These are phyloP conservation scores for Davidsoniella neocaledoniae DNA, from an alignment of 2,329 filamentous ascomycete genomes.

Conservation along the genomic window DNA sequence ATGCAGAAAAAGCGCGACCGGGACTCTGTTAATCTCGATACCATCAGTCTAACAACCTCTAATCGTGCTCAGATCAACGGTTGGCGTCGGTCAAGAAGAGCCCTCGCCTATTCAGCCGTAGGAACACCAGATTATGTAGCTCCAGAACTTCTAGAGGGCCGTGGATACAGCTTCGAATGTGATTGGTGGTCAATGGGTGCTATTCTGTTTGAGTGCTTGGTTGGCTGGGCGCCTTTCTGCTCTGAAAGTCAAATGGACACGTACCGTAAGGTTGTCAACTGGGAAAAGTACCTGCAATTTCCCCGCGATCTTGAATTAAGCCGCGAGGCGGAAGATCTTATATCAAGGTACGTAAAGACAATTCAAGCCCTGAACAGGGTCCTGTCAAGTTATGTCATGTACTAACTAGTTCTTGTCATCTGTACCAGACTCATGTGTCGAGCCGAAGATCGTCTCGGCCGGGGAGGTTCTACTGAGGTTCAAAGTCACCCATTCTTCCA, in stretches of 20 bases:
- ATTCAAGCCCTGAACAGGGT: conserved; percentile 18
- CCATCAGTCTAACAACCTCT: conserved; percentile 95
- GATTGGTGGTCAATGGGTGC: conserved; percentile 99
- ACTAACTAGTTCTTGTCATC: conserved; percentile 5
- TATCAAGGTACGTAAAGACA: conserved; percentile 52
- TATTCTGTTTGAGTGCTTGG: conserved; percentile 98
- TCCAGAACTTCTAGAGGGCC: conserved; percentile 91
- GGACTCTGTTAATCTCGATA: conserved; percentile 88
- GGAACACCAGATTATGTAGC: conserved; percentile 98
- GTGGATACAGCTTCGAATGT: conserved; percentile 91
- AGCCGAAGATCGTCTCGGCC: conserved; percentile 77
- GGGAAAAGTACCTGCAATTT: conserved; percentile 90
- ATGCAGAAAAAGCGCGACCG: conserved; percentile 56
- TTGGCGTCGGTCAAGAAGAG: conserved; percentile 85
- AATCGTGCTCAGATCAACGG: conserved; percentile 98
- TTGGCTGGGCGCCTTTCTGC: conserved; percentile 98
- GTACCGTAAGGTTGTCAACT: conserved; percentile 98
- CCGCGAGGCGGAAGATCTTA: conserved; percentile 77
- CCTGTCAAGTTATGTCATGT: background rate
- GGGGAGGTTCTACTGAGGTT: conserved; percentile 75
- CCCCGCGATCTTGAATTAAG: conserved; percentile 86
- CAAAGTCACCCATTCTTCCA: conserved; percentile 93
- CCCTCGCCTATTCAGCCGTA: conserved; percentile 96
- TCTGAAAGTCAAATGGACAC: conserved; percentile 95
- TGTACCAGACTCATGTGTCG: conserved; percentile 73